Base-by-base conservation (phyloP, 208 protist genomes). In the Crithidia expoeki region DNA sequence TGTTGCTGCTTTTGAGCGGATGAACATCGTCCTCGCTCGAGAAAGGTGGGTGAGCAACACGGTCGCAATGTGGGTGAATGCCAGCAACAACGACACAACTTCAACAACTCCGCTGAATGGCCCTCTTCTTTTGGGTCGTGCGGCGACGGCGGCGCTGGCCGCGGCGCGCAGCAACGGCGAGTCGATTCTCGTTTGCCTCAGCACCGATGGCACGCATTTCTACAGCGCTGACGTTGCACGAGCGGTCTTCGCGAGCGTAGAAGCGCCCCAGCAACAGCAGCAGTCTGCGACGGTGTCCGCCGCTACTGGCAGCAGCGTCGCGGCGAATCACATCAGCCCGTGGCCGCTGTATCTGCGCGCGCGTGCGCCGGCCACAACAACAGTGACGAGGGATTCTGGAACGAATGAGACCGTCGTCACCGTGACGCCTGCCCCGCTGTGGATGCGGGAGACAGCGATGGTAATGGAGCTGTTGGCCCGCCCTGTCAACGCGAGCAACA, bases 181-280 rank as follows among this genome's bases (percentile, higher is more conserved):
- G 67, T 81, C 80, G 2, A 52, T 87, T 11, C 56, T 94, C 17
- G 74, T 84, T 4, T 94, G 88, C 51, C 57, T 85, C 4, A 86
- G 76, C 33, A 40, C 85, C 12, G 88, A 94, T 46, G 88, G 88
- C 25, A n/a, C 36, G 44, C 72, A 81, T 46, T 94, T 89, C 61
- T 88, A 84, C 68, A 89, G 83, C 74, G 73, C 88, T 49, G 88
- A 90, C 63, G 46, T 75, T 27, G 60, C 70, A 21, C 70, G 70
- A 2, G 52, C 51, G 4, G 61, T 59, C 30, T 36, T 66, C 23
- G 34, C 59, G 0, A 38, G 23, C n/a, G 34, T 2, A 19, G n/a
- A 23, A 38, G 30, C 11, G 28, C 38, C 21, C n/a, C 50, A 36
- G 46, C 42, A 63, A 25, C 25, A 30, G 17, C 19, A 40, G 36